Base-by-base conservation (phyloP, 306 rosid genomes). In the Albizia julibrissin region DNA sequence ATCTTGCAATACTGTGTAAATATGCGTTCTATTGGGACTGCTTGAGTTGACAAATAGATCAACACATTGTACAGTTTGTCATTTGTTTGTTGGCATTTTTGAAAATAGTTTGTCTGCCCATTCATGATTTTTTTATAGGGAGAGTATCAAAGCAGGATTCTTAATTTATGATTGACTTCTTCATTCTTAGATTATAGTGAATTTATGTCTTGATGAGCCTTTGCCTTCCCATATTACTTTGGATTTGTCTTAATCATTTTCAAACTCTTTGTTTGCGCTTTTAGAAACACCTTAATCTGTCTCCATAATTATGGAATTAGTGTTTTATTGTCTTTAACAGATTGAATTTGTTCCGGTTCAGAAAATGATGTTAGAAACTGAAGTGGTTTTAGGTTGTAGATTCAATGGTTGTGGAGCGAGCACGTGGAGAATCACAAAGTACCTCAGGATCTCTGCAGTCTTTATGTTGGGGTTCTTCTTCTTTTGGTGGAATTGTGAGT, bases 361-460 rank as follows among this genome's bases (percentile, higher is more conserved):
- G 70, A 83, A 83, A 83, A 85, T 69, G 43, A 27, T 82, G 72
- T 82, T 73, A 72, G 87, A 83, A 34, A 80, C 90, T 90, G 72
- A 84, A 69, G 84, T 47, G 68, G 78, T 77, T 91, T 82, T 83
- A 95, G 99, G 99, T 96, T 81, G 99, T 96, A 84, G 99, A 96
- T 90, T 96, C 99, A 83, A 94, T 96, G 99, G 99, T 96, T 39
- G 99, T 96, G 64, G 99, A 96, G 92, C 92, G 99, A 87, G 97
- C 99, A 74, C 99, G 99, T 80, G 99, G 99, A 67, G 99, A 96
- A 86, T 96, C 99, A 75, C 99, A 96, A 87, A 93, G 97, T 85
- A 90, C 89, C 82, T 92, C 98, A 10, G 99, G 99, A 59, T 96
- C 99, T 82, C 97, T 96, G 78, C 99, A 96, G 77, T 96, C 99